These are phyloP conservation scores for Artomyces pyxidatus DNA, from an alignment of 768 basidiomycete genomes.

Conservation along the genomic window DNA sequence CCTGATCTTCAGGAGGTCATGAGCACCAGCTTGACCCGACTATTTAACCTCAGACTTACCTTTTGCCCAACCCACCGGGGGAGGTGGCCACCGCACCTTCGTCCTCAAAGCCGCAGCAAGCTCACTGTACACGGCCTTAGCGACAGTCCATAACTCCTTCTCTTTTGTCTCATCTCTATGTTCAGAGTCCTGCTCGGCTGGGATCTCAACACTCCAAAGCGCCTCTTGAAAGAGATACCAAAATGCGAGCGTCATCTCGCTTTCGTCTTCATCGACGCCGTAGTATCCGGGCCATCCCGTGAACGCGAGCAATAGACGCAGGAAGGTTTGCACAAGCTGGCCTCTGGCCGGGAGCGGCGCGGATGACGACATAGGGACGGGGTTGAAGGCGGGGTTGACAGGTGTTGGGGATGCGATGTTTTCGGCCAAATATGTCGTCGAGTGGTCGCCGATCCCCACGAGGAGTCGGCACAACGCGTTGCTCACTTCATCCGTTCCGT, in stretches of 20 bases:
- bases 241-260: conserved; percentile 79
- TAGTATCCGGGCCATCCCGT: conserved; percentile 70
- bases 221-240: conserved; percentile 92
- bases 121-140: conserved; percentile 73
- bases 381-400: conserved; percentile 19
- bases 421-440: conserved; percentile 64
- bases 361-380: conserved; percentile 14
- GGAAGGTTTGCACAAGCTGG: conserved; percentile 49
- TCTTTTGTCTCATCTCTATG: conserved; percentile 20
- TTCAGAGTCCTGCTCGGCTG: conserved; percentile 26
- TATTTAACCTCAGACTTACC: too few relatives aligned
- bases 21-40: too few relatives aligned
- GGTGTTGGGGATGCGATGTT: conserved; percentile 46
- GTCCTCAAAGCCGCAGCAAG: conserved; percentile 60
- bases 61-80: conserved; percentile 49
- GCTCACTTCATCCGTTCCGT: conserved; percentile 45
- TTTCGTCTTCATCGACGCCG: conserved; percentile 80
- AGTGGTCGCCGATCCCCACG: conserved; percentile 80
- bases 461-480: conserved; percentile 77
- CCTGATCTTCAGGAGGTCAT: conserved; percentile 45
- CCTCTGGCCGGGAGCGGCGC: conserved; percentile 15
- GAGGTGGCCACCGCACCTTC: conserved; percentile 70
- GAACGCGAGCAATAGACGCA: conserved; percentile 63
- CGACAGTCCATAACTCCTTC: conserved; percentile 40
- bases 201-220: conserved; percentile 61